Evolutionary conservation across 1,284 basidiomycete genomes (phyloP).

Genomic region (Blastosporella zonata): DNA sequence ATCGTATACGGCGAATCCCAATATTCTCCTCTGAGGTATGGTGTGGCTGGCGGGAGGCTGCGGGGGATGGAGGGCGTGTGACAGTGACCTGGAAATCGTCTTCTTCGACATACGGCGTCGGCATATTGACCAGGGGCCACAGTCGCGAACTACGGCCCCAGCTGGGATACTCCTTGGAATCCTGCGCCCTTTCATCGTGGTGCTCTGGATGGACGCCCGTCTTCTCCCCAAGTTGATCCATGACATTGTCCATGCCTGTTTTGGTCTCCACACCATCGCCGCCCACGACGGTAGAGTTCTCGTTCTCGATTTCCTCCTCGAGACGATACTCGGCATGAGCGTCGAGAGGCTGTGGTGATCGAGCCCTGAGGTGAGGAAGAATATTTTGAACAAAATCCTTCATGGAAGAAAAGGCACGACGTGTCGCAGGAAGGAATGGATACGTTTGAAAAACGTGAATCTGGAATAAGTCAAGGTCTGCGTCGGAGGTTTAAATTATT

Average conservation of each 20-base stretch:
- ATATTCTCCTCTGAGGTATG: constrained; percentile 11
- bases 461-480: constrained; percentile 32
- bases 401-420: constrained; percentile 75
- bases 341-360: constrained; percentile 48
- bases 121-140: constrained; percentile 23
- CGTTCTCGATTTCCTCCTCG: constrained; percentile 64
- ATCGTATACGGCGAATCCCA: constrained; percentile 38
- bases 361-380: constrained; percentile 48
- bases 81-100: constrained; percentile 23
- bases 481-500: not conserved
- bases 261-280: constrained; percentile 60
- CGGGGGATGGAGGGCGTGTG: constrained; percentile 15
- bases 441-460: constrained; percentile 92
- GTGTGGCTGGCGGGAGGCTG: constrained; percentile 3
- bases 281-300: constrained; percentile 58
- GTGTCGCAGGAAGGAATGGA: constrained; percentile 75
- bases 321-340: constrained; percentile 54
- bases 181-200: constrained; percentile 22
- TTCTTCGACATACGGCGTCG: constrained; percentile 28
- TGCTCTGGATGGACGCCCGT: constrained; percentile 24
- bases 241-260: constrained; percentile 36
- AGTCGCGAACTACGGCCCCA: constrained; percentile 40
- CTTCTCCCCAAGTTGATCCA: constrained; percentile 32
- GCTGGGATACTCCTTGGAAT: constrained; percentile 39
- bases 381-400: constrained; percentile 69